Conservation (phyloP, 2,329 filamentous ascomycete species). For the Ampelomyces quisqualis region DNA sequence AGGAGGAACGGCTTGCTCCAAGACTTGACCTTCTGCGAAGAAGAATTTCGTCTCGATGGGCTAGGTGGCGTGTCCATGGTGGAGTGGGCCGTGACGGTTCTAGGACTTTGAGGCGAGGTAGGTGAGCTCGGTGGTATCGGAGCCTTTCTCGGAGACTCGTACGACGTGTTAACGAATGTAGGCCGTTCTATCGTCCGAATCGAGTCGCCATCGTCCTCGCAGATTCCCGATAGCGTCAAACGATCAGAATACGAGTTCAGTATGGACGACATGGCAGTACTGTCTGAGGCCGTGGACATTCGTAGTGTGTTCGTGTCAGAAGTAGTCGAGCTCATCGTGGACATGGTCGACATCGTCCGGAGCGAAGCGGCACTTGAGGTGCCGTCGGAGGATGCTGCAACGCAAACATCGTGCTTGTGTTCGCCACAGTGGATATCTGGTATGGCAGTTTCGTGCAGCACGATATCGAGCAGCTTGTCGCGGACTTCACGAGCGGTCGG, state of each 20-base stretch:
- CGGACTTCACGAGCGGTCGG: constrained; percentile 47
- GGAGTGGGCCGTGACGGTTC: constrained; percentile 8
- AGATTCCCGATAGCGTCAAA: constrained; percentile 31
- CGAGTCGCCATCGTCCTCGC: constrained; percentile 34
- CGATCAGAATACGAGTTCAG: constrained; percentile 36
- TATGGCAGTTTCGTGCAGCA: constrained; percentile 34
- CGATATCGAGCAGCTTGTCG: constrained; percentile 39
- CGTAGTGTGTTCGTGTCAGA: constrained; percentile 38
- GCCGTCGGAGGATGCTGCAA: constrained; percentile 30
- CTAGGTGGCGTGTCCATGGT: constrained; percentile 15
- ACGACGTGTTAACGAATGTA: constrained; percentile 14
- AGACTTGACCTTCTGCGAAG: constrained; percentile 21
- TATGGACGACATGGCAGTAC: constrained; percentile 30
- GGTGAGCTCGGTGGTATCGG: constrained; percentile 21
- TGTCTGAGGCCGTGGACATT: constrained; percentile 21
- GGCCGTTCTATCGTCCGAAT: constrained; percentile 27
- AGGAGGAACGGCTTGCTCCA: constrained; percentile 38
- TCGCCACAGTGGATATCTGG: constrained; percentile 39
- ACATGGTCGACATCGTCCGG: constrained; percentile 33
- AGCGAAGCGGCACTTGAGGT: constrained; percentile 33
- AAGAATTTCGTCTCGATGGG: constrained; percentile 16
- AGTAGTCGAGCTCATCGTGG: constrained; percentile 21
- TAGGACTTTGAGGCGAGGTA: constrained; percentile 15
- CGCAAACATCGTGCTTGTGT: constrained; percentile 34
- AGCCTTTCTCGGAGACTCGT: constrained; percentile 18